Base-by-base conservation (phyloP, 345 rosid genomes). In the Punica granatum region DNA sequence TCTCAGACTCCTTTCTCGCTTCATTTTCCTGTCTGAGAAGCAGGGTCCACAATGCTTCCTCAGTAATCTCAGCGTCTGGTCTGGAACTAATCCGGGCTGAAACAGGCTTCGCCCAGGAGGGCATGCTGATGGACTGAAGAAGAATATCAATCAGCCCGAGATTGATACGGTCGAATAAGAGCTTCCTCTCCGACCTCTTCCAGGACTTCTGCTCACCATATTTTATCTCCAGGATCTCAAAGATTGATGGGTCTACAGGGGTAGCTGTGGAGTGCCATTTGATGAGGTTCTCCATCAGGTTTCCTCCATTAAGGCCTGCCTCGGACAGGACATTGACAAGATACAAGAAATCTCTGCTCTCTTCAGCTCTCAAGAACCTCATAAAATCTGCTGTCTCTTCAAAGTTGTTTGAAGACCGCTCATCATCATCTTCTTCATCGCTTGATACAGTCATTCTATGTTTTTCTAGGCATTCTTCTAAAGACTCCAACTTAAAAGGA, bases 181-280 rank as follows among this genome's bases (percentile, higher is more conserved):
- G 81, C 80, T 71, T 81, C 80, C 97, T 84, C 16, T 82, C 97
- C 15, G 89, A 81, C 42, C 82, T 89, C 77, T 77, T 82, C 99
- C 99, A 89, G 33, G 81, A 80, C 44, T 73, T 72, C 63, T 79
- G 85, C 31, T 75, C 83, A 36, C 79, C 84, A 46, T 87, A 88
- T 85, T 83, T 90, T 74, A 87, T 90, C 87, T 94, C 99, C 66
- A 94, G 68, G 49, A 72, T 75, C 78, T 84, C 89, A 10, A 94
- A 94, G 67, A 86, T 70, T 16, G 70, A 63, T 18, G 77, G 71
- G 63, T 74, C 81, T 48, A 84, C 66, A 23, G 79, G 80, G 61
- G 64, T 60, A 67, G 80, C 83, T 3, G 64, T 67, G 8, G 80
- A 74, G 44, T 76, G 69, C 72, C 73, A 39, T 25, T 68, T 56